These are phyloP conservation scores for Picea glauca DNA, from an alignment of 75 land plant genomes.

Conservation along the genomic window DNA sequence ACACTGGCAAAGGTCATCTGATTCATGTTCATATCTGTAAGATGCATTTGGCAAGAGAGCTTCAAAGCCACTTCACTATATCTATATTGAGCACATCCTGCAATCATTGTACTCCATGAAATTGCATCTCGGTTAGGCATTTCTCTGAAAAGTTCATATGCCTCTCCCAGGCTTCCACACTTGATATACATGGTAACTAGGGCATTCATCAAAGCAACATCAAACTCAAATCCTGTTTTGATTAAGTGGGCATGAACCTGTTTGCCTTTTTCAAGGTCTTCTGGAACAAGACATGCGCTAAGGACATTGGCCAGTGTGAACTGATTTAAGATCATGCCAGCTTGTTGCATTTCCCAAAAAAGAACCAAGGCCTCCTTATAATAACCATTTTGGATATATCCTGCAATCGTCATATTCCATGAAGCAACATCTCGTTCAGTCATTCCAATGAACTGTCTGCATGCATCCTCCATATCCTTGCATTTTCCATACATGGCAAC, in stretches of 20 bases:
- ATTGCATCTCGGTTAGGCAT: slow-evolving; percentile 46
- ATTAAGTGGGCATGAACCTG: slow-evolving; percentile 3
- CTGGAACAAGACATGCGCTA: slow-evolving; percentile 56
- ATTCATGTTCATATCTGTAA: slow-evolving; percentile 32
- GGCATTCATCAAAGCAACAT: slow-evolving; percentile 9
- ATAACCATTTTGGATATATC: slow-evolving; percentile 14
- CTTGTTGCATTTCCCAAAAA: slow-evolving; percentile 23
- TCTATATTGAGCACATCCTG: slow-evolving; percentile 22
- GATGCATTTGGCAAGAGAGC: slow-evolving; percentile 30
- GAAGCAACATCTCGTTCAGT: slow-evolving; percentile 29
- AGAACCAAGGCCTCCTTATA: slow-evolving; percentile 15
- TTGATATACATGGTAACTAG: slow-evolving; percentile 9
- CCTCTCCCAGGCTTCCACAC: slow-evolving; percentile 17
- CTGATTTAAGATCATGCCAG: slow-evolving; percentile 38
- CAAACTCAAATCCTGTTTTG: neutral
- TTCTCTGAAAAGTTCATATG: slow-evolving; percentile 29
- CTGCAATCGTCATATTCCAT: slow-evolving; percentile 39
- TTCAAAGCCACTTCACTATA: slow-evolving; percentile 27
- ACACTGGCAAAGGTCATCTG: slow-evolving; percentile 51
- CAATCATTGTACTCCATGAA: slow-evolving; percentile 53
- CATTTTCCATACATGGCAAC: slow-evolving; percentile 41
- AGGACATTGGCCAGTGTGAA: slow-evolving; percentile 68
- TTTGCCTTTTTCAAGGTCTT: slow-evolving; percentile 44
- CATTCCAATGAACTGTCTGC: slow-evolving; percentile 25
- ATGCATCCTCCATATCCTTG: slow-evolving; percentile 19